phyloP scores from a whole-genome alignment of 768 basidiomycete species.

The Boletus pseudo-olivaceus region DNA sequence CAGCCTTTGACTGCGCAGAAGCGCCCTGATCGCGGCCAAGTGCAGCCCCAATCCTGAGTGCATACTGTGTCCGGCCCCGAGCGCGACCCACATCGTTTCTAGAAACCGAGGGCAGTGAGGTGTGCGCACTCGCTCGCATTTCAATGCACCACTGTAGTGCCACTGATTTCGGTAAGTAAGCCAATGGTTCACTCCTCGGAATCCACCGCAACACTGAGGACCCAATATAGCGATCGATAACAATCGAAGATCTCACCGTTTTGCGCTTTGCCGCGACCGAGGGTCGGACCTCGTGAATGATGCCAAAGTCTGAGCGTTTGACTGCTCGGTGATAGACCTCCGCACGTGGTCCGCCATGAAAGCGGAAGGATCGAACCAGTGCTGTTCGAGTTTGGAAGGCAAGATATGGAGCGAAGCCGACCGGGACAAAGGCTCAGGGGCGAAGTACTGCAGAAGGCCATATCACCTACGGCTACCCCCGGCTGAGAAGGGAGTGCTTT shows the following conservation, averaged over 20 bases:
- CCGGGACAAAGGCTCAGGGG: background rate
- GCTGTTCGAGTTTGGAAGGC: conserved; percentile 26
- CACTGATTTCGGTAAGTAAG: conserved; percentile 36
- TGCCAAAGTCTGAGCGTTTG: conserved; percentile 48
- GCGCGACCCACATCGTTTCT: conserved; percentile 41
- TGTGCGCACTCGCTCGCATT: conserved; percentile 34
- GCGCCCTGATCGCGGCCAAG: conserved; percentile 10
- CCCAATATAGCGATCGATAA: conserved; percentile 52
- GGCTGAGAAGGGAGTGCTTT: conserved; percentile 31
- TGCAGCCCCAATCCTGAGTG: conserved; percentile 34
- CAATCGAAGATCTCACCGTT: conserved; percentile 37
- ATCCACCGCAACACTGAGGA: conserved; percentile 19
- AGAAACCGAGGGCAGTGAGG: conserved; percentile 37
- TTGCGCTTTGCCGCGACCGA: conserved; percentile 40
- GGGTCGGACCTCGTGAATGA: conserved; percentile 55
- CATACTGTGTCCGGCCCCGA: conserved; percentile 26
- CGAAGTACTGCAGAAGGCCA: background rate
- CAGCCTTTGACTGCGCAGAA: conserved; percentile 8
- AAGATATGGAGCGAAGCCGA: conserved; percentile 22
- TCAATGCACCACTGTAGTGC: conserved; percentile 35
- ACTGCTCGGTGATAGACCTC: conserved; percentile 17
- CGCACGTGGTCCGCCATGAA: conserved; percentile 26
- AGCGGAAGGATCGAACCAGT: conserved; percentile 45
- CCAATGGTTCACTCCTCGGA: conserved; percentile 30
- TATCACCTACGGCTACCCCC: conserved; percentile 7